Percentiles rank a stretch among this genome's conserved stretches.
These are phyloP conservation scores for Senna tora DNA, from an alignment of 306 rosid species.

Conservation along the genomic window DNA sequence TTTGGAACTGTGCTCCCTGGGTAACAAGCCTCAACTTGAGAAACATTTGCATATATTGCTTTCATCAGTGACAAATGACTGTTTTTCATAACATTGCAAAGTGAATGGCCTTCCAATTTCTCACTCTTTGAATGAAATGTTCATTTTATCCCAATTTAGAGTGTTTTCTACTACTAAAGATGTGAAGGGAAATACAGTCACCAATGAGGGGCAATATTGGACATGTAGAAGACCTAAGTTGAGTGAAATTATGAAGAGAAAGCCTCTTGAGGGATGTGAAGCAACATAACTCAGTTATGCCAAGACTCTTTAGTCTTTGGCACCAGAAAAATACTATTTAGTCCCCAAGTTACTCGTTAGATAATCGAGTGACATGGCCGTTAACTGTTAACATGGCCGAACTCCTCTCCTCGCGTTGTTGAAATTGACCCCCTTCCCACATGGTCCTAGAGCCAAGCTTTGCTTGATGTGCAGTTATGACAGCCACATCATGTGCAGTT, in stretches of 20 bases:
- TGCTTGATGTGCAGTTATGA: no score
- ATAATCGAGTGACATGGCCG: no score
- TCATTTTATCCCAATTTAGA: no score
- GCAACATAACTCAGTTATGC: not conserved
- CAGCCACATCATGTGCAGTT: no score
- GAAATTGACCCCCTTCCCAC: no score
- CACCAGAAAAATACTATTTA: no score
- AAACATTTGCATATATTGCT: not conserved
- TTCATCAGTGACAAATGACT: not conserved
- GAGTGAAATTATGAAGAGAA: not conserved
- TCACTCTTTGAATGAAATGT: constrained; percentile 21
- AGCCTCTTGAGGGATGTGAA: not conserved
- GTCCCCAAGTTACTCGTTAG: no score
- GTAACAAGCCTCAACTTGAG: not conserved
- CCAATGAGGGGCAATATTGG: not conserved
- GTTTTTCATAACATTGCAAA: not conserved
- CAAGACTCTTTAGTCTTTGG: not conserved
- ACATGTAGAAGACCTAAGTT: not conserved
- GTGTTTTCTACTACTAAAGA: not conserved
- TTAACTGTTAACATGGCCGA: no score
- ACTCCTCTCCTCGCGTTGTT: no score
- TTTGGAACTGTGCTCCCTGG: constrained; percentile 2
- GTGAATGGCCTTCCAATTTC: not conserved
- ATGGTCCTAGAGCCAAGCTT: no score
- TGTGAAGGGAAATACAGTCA: not conserved